Base-by-base conservation (phyloP, 164 flowering plant genomes). In the Cinnamomum micranthum region DNA sequence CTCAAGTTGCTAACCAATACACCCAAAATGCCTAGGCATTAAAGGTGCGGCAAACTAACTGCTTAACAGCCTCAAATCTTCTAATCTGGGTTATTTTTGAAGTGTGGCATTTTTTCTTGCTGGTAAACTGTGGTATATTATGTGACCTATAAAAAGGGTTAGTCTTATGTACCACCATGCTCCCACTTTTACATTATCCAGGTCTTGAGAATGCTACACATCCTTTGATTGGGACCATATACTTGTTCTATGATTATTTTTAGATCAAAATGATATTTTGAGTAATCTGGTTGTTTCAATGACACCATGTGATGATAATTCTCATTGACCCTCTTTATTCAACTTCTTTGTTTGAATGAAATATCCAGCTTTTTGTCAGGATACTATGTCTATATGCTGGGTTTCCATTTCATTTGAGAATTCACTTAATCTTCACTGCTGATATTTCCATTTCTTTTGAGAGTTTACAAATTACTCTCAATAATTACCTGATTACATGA, bases 401-500 rank as follows among this genome's bases (percentile, higher is more conserved):
- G 33, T 64, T 64, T 65, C 28, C 69, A 28, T 67, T 67, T 67
- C 35, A 67, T 23, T 22, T 64, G 67, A 24, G 28, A 64, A 23
- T 24, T 23, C 14, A 20, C 60, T 23, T 25, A 50, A 63, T 76
- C 10, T 64, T 64, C 67, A 64, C 28, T 25, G 17, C 12, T 25
- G 28, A 22, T 64, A 25, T 64, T 64, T 65, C 28, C 69, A 28
- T 67, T 67, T 67, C 35, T 27, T 23, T 22, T 25, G 67, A 64
- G 28, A 64, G 14, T 12, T 23, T 27, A 62, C 14, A 62, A 47
- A 52, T 73, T 73, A 68, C 24, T 68, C 10, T 52, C 66, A 47
- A 60, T 64, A 73, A 58, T 33, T 25, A n/a, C n/a, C 75, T 77
- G 71, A 73, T 72, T 69, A 25, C 55, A 17, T 47, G 12, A 52